phyloP scores from a whole-genome alignment of 257 asterid species.

The Przewalskia tangutica region DNA sequence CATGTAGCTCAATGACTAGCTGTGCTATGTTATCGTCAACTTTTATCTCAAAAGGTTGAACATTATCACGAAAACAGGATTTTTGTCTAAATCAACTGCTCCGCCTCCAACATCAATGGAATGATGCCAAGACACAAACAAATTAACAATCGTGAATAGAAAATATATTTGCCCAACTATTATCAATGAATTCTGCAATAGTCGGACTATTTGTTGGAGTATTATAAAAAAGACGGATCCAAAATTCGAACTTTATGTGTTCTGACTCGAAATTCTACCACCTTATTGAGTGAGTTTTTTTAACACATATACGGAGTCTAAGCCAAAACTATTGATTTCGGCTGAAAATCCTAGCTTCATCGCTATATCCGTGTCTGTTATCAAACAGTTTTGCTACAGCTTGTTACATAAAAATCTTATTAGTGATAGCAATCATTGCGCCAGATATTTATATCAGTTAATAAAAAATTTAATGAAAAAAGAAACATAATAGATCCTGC shows the following conservation, averaged over 20 bases:
- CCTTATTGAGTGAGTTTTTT: background rate
- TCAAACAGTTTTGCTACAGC: background rate
- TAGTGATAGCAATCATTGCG: background rate
- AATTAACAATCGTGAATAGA: background rate
- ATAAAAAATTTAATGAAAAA: background rate
- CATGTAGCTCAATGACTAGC: constrained; percentile 35
- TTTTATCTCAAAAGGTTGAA: constrained; percentile 42
- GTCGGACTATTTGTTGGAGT: background rate
- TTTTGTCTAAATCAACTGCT: constrained; percentile 27
- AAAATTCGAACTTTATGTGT: background rate
- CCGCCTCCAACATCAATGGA: constrained; percentile 21
- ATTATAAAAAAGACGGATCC: background rate
- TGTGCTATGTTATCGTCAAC: constrained; percentile 46
- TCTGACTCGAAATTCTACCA: background rate
- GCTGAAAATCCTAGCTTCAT: background rate
- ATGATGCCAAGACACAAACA: constrained; percentile 4
- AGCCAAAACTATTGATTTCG: background rate
- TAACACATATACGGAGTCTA: background rate
- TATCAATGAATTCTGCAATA: background rate
- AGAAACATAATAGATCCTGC: background rate
- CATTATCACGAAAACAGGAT: constrained; percentile 50
- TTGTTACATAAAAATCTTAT: background rate
- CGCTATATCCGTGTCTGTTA: background rate
- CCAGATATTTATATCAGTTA: background rate
- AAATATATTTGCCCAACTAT: background rate